Evolutionary conservation across 169 alveolate genomes (phyloP).

Genomic region (Amoebophrya sp.): DNA sequence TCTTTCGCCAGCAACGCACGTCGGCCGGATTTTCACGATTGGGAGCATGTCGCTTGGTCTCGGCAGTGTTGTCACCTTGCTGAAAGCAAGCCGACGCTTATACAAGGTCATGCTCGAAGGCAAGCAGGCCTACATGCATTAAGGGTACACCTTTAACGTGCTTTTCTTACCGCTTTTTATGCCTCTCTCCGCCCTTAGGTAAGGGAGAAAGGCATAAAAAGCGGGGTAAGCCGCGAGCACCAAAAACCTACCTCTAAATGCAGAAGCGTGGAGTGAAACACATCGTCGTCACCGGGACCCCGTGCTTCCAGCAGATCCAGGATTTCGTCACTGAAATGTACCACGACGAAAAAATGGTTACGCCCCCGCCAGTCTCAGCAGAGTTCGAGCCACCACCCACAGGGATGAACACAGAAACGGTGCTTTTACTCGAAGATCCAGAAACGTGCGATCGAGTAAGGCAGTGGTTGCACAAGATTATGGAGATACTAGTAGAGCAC

Average conservation of each 20-base stretch:
- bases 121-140: slow-evolving; percentile 26
- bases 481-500: too few species aligned
- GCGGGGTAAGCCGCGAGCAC: too few species aligned
- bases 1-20: too few species aligned
- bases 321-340: not conserved
- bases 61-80: too few species aligned
- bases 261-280: slow-evolving; percentile 18
- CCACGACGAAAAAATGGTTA: slow-evolving; percentile 7
- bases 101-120: not conserved
- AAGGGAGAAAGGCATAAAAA: too few species aligned
- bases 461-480: not conserved
- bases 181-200: too few species aligned
- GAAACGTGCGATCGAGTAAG: not conserved
- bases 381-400: slow-evolving; percentile 20
- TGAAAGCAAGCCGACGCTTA: too few species aligned
- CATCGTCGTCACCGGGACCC: slow-evolving; percentile 1
- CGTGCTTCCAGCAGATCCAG: slow-evolving; percentile 29
- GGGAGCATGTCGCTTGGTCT: too few species aligned
- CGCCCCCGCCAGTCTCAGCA: not conserved
- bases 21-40: too few species aligned
- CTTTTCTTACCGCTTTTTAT: too few species aligned
- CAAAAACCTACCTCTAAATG: too few species aligned
- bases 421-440: not conserved
- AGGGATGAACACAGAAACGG: not conserved
- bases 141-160: too few species aligned